These are phyloP conservation scores for Tothia fuscella DNA, from an alignment of 2,329 filamentous ascomycete genomes.

Conservation along the genomic window DNA sequence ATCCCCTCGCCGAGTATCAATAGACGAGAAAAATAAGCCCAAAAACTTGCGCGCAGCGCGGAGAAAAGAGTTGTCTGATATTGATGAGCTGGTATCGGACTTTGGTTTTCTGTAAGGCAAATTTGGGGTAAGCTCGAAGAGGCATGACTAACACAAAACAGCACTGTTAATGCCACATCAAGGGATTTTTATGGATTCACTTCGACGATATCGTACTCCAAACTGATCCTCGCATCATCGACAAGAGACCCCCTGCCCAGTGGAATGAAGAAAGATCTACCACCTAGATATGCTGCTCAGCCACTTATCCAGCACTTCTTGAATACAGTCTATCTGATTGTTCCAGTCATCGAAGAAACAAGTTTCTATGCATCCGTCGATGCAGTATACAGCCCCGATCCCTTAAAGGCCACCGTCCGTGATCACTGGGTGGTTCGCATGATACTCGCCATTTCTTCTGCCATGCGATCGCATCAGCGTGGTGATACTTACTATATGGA, in stretches of 20 bases:
- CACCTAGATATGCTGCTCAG: constrained; percentile 55
- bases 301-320: constrained; percentile 72
- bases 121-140: not conserved
- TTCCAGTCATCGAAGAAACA: constrained; percentile 74
- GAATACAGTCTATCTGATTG: constrained; percentile 67
- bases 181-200: constrained; percentile 85
- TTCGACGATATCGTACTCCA: constrained; percentile 83
- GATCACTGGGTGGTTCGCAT: constrained; percentile 84
- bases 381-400: constrained; percentile 63
- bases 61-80: constrained; percentile 64
- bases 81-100: constrained; percentile 84
- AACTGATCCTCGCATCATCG: constrained; percentile 73
- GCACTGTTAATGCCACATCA: constrained; percentile 87
- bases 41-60: constrained; percentile 32
- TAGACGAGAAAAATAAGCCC: constrained; percentile 19
- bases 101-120: constrained; percentile 71
- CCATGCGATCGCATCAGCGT: constrained; percentile 55
- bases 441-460: constrained; percentile 73
- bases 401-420: constrained; percentile 47
- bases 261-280: constrained; percentile 48
- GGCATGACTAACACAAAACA: constrained; percentile 24
- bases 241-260: constrained; percentile 60
- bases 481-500: constrained; percentile 52
- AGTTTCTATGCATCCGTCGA: constrained; percentile 67
- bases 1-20: constrained; percentile 22